Percentiles rank a stretch among this genome's conserved stretches.
Evolutionary conservation across 106 monocot species (phyloP).

Genomic region (Dendrobium officinale): DNA sequence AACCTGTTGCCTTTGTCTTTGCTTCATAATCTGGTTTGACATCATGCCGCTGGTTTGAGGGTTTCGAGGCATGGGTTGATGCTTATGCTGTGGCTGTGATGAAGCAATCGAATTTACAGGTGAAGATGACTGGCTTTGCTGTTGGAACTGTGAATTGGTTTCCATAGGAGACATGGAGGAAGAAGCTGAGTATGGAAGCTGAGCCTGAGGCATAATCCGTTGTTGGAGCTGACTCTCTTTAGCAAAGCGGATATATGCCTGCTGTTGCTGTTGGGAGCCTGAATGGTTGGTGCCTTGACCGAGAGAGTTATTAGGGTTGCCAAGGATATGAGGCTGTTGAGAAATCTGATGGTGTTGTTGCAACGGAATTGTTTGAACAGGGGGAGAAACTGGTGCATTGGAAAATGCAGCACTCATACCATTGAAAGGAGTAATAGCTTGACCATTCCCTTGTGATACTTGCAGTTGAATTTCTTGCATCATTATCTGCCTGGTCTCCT

Average conservation of each 20-base stretch:
- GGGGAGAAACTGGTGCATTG: slow-evolving; percentile 21
- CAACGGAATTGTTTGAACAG: slow-evolving; percentile 44
- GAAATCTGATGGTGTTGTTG: slow-evolving; percentile 49
- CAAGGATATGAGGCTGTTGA: slow-evolving; percentile 32
- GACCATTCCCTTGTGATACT: slow-evolving; percentile 52
- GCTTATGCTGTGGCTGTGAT: slow-evolving; percentile 45
- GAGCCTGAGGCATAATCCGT: slow-evolving; percentile 41
- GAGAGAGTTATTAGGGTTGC: slow-evolving; percentile 43
- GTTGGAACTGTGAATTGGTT: slow-evolving; percentile 45
- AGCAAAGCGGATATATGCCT: slow-evolving; percentile 54
- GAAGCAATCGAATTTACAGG: slow-evolving; percentile 20
- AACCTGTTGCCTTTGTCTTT: slow-evolving; percentile 51
- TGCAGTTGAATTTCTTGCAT: slow-evolving; percentile 79
- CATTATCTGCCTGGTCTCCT: slow-evolving; percentile 70
- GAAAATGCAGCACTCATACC: slow-evolving; percentile 38
- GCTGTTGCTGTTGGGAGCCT: slow-evolving; percentile 61
- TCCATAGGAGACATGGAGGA: slow-evolving; percentile 28
- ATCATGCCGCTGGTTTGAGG: slow-evolving; percentile 19
- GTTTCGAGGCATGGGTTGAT: slow-evolving; percentile 35
- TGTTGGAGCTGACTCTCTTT: slow-evolving; percentile 76
- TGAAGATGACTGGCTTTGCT: slow-evolving; percentile 39
- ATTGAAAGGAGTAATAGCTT: slow-evolving; percentile 33
- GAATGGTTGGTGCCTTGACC: slow-evolving; percentile 46
- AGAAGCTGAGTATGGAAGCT: slow-evolving; percentile 37
- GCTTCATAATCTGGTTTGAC: slow-evolving; percentile 49